Conservation (phyloP, 2,329 filamentous ascomycete species). For the Plectosphaerella plurivora region DNA sequence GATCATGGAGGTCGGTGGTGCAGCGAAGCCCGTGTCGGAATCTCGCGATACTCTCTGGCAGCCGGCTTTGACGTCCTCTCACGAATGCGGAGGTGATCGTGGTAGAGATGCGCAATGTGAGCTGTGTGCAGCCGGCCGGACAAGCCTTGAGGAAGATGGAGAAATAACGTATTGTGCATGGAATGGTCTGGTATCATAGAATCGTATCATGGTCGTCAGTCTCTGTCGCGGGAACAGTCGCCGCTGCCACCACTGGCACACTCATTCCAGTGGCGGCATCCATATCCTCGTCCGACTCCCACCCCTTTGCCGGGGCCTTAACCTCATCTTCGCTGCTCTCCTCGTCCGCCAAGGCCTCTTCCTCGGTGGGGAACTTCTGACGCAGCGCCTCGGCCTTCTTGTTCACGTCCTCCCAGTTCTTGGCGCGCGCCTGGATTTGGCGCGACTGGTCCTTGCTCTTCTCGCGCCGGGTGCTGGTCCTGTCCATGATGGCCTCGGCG, state of each 20-base stretch:
- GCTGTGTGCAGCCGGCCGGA: too few species aligned
- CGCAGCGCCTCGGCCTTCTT: slow-evolving; percentile 15
- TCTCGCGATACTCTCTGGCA: too few species aligned
- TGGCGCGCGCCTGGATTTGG: slow-evolving; percentile 42
- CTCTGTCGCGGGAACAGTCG: background rate
- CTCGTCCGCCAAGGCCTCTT: slow-evolving; percentile 12
- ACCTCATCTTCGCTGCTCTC: slow-evolving; percentile 13
- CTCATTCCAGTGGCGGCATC: slow-evolving; percentile 16
- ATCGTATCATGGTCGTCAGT: background rate
- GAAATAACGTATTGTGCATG: too few species aligned
- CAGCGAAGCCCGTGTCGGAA: too few species aligned
- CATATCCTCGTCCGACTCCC: slow-evolving; percentile 31
- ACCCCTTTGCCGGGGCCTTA: slow-evolving; percentile 12
- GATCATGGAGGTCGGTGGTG: too few species aligned
- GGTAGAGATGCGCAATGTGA: too few species aligned
- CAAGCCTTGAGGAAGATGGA: too few species aligned
- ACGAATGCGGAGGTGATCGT: too few species aligned
- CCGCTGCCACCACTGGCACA: background rate
- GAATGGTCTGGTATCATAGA: background rate
- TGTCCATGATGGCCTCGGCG: slow-evolving; percentile 56
- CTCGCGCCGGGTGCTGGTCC: slow-evolving; percentile 51
- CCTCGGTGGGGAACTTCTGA: slow-evolving; percentile 14
- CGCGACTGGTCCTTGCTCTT: slow-evolving; percentile 47
- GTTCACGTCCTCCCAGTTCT: slow-evolving; percentile 58
- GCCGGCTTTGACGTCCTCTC: too few species aligned